Conservation (phyloP, 768 basidiomycete genomes). For the Psilocybe cubensis region DNA sequence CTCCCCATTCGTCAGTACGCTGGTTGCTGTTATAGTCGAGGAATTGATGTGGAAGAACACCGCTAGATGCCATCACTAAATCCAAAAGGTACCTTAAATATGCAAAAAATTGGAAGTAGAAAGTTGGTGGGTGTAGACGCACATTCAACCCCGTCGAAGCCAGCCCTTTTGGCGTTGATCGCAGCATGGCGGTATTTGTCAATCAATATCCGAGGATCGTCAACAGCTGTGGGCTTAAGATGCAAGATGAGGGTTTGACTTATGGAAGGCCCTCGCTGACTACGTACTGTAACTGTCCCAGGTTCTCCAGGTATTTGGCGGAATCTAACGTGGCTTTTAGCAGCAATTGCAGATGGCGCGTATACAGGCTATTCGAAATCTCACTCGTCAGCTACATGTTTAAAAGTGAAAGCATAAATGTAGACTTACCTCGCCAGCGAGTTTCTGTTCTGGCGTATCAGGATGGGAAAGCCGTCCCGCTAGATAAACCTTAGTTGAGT, state of each 20-base stretch:
- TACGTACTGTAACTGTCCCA: constrained; percentile 42
- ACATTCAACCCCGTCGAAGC: constrained; percentile 60
- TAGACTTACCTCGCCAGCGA: constrained; percentile 35
- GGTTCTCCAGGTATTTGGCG: constrained; percentile 39
- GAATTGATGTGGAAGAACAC: constrained; percentile 54
- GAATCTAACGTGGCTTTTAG: constrained; percentile 44
- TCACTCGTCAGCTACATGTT: neutral
- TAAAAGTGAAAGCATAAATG: neutral
- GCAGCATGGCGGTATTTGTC: constrained; percentile 46
- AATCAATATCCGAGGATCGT: constrained; percentile 43
- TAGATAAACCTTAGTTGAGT: constrained; percentile 5
- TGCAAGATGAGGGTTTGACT: neutral
- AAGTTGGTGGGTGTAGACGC: neutral
- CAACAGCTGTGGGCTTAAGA: constrained; percentile 40
- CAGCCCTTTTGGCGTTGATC: constrained; percentile 49
- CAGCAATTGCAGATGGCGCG: constrained; percentile 45
- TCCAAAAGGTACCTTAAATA: neutral
- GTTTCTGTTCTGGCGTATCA: constrained; percentile 40
- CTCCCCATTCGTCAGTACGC: constrained; percentile 64
- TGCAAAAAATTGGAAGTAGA: neutral
- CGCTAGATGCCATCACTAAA: constrained; percentile 47
- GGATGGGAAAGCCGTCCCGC: constrained; percentile 40
- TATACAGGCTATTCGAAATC: constrained; percentile 40
- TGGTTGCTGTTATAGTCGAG: constrained; percentile 47
- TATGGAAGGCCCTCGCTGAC: too few species aligned